These are phyloP conservation scores for Xylariaceae sp. DNA, from an alignment of 2,329 filamentous ascomycete species.

Conservation along the genomic window DNA sequence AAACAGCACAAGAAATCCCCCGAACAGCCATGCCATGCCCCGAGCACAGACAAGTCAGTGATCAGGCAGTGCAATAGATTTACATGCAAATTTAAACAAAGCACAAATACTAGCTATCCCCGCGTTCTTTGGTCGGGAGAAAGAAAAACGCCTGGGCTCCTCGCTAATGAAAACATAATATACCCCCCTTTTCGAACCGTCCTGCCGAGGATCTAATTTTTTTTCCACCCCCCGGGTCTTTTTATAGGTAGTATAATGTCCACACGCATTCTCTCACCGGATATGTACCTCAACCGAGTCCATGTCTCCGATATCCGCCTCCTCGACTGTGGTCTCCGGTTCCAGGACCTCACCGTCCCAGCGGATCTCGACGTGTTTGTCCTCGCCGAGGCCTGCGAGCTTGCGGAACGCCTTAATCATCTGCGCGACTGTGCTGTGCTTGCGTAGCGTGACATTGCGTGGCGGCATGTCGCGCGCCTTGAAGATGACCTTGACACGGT, in stretches of 20 bases:
- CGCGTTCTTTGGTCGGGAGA: neutral
- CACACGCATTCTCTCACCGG: slow-evolving; percentile 35
- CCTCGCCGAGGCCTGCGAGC: slow-evolving; percentile 44
- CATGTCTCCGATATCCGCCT: slow-evolving; percentile 68
- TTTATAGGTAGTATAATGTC: neutral
- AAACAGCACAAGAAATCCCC: too few relatives aligned
- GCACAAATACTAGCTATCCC: neutral
- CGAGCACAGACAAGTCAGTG: too few relatives aligned
- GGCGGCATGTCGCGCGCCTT: slow-evolving; percentile 47
- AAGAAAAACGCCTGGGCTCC: neutral
- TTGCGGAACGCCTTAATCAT: slow-evolving; percentile 58
- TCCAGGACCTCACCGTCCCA: slow-evolving; percentile 73
- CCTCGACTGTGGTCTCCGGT: slow-evolving; percentile 52
- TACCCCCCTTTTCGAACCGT: too few relatives aligned
- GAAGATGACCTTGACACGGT: slow-evolving; percentile 45
- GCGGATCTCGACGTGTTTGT: slow-evolving; percentile 53
- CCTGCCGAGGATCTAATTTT: too few relatives aligned
- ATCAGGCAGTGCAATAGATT: too few relatives aligned
- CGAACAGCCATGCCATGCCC: too few relatives aligned
- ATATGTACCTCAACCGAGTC: slow-evolving; percentile 71
- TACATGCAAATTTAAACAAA: too few relatives aligned
- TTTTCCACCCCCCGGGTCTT: too few relatives aligned
- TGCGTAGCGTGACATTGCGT: slow-evolving; percentile 46
- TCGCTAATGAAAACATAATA: neutral
- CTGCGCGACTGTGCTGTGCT: slow-evolving; percentile 54